phyloP scores from a whole-genome alignment of 2,329 filamentous ascomycete genomes.

The Mycogone perniciosa region DNA sequence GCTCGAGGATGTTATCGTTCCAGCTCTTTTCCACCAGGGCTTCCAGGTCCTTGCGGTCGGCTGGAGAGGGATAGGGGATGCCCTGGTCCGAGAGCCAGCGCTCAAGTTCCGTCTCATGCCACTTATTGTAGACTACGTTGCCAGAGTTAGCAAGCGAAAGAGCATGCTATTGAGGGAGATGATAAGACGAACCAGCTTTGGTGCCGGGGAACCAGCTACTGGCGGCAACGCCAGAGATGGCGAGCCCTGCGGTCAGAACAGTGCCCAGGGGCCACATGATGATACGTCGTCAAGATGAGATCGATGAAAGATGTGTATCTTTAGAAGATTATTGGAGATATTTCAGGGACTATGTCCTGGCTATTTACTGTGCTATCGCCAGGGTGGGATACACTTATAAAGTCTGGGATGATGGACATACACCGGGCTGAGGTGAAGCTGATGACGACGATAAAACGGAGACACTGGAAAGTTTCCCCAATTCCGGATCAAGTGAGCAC shows the following conservation, averaged over 20 bases:
- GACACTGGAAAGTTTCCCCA: not conserved
- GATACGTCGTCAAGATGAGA: not conserved
- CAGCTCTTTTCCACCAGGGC: conserved; percentile 85
- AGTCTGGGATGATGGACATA: not conserved
- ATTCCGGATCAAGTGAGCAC: not conserved
- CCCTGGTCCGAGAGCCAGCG: conserved; percentile 92
- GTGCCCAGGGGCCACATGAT: conserved; percentile 74
- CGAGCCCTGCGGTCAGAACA: conserved; percentile 64
- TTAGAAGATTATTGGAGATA: no score
- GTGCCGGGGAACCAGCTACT: conserved; percentile 72
- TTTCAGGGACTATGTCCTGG: no score
- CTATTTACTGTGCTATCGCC: no score
- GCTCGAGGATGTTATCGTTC: conserved; percentile 67
- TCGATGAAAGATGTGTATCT: not conserved
- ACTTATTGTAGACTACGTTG: conserved; percentile 87
- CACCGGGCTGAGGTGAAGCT: not conserved
- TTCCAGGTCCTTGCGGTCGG: conserved; percentile 93
- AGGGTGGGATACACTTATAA: not conserved
- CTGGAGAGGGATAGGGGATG: conserved; percentile 80
- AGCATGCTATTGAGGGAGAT: not conserved
- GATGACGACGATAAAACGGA: not conserved
- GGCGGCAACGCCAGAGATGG: conserved; percentile 61
- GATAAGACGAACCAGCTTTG: conserved; percentile 62
- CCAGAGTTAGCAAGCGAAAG: conserved; percentile 5
- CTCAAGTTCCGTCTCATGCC: conserved; percentile 97